Percentiles rank a stretch among this genome's conserved stretches.
Evolutionary conservation across 371 early-diverging fungal genomes (phyloP).

Genomic region (Circinella minor): DNA sequence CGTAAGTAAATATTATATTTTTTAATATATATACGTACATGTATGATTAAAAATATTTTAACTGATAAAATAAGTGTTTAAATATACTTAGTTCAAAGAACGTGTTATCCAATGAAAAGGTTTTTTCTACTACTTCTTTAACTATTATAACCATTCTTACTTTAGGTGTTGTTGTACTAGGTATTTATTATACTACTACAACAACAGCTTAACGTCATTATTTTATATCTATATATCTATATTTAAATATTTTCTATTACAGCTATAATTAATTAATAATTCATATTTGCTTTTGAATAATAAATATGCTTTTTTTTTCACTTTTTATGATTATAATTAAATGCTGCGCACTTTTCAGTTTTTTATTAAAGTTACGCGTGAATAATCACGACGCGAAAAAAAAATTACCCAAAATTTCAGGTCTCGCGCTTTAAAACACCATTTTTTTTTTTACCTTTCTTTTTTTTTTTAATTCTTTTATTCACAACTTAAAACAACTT

Average conservation of each 20-base stretch:
- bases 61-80: not conserved
- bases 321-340: no score
- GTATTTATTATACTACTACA: not conserved
- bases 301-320: no score
- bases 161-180: not conserved
- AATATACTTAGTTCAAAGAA: not conserved
- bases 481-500: no score
- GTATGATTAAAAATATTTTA: not conserved
- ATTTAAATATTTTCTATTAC: not conserved
- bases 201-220: not conserved
- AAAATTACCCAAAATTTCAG: no score
- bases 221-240: not conserved
- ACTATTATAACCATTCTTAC: not conserved
- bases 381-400: not conserved
- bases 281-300: no score
- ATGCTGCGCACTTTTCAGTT: no score
- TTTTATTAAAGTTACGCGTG: no score
- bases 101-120: no score
- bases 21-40: not conserved
- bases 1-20: not conserved
- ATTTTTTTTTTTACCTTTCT: conserved; percentile 1
- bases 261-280: no score
- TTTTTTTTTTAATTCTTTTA: not conserved
- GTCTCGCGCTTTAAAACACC: not conserved
- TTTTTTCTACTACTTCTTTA: not conserved